Evolutionary conservation across 805 yeast genomes (phyloP).

Genomic region (Yamadazyma insecticola): DNA sequence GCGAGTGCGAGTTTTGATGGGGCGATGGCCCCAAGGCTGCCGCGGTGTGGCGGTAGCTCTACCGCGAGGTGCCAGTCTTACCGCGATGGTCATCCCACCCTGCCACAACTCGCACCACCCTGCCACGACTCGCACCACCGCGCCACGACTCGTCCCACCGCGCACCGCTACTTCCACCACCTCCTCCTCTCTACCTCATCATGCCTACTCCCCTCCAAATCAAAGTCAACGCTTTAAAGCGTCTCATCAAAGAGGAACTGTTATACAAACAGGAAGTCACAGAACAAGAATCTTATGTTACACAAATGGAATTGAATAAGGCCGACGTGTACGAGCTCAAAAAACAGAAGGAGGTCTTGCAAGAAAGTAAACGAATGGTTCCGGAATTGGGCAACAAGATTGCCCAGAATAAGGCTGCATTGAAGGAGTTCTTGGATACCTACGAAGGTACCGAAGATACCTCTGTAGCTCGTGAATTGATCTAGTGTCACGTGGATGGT

Average conservation of each 20-base stretch:
- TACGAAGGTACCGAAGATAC: constrained; percentile 33
- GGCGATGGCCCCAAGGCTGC: no score
- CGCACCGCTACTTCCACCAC: no score
- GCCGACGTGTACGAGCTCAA: constrained; percentile 66
- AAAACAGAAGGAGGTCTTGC: constrained; percentile 34
- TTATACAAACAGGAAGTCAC: constrained; percentile 56
- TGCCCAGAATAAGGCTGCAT: constrained; percentile 13
- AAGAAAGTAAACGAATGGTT: constrained; percentile 37
- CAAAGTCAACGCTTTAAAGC: constrained; percentile 61
- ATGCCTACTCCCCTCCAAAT: constrained; percentile 68
- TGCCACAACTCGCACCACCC: no score
- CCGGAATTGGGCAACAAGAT: constrained; percentile 20
- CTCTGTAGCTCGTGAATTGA: constrained; percentile 20
- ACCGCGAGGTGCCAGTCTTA: no score
- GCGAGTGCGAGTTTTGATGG: no score
- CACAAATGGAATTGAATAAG: constrained; percentile 38
- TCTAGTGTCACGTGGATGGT: no score
- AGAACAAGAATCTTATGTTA: constrained; percentile 50
- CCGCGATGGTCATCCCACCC: no score
- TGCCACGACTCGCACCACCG: no score
- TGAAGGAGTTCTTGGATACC: constrained; percentile 35
- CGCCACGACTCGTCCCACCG: no score
- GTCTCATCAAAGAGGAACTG: constrained; percentile 64
- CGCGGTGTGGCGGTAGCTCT: no score
- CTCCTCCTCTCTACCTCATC: no score